These are phyloP conservation scores for Grosmannia huntii DNA, from an alignment of 2,329 filamentous ascomycete species.

Conservation along the genomic window DNA sequence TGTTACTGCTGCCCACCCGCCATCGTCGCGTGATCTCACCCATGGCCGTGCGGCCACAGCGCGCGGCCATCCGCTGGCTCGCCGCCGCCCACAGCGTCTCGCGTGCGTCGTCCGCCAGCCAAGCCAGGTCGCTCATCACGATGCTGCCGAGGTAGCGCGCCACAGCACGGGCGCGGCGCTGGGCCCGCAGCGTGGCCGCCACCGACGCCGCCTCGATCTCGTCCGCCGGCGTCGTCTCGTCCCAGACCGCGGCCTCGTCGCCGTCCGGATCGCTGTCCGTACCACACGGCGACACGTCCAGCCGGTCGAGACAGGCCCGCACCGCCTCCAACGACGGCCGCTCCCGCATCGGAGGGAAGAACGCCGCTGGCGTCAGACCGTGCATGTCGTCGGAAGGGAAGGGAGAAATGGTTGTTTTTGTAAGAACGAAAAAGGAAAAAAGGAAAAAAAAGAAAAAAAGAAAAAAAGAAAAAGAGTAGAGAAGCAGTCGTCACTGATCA, in stretches of 20 bases:
- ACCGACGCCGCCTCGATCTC: conserved; percentile 26
- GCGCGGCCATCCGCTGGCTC: conserved; percentile 67
- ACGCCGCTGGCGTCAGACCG: conserved; percentile 24
- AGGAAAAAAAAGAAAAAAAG: not conserved
- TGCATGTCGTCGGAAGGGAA: not conserved
- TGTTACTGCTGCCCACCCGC: conserved; percentile 26
- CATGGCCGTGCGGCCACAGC: conserved; percentile 61
- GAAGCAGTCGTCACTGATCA: not conserved
- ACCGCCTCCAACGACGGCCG: conserved; percentile 56
- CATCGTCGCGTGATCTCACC: conserved; percentile 42
- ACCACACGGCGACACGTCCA: conserved; percentile 26
- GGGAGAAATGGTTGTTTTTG: too few species aligned
- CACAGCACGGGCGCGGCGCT: conserved; percentile 27
- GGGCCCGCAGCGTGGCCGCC: conserved; percentile 29
- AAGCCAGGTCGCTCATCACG: conserved; percentile 51
- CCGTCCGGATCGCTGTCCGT: not conserved
- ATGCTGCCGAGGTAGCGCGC: conserved; percentile 57
- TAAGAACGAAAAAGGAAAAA: not conserved
- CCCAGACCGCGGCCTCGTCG: conserved; percentile 44
- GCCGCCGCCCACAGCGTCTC: conserved; percentile 68
- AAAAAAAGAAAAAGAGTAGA: not conserved
- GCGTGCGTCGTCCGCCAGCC: conserved; percentile 54
- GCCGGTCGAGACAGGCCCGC: conserved; percentile 48
- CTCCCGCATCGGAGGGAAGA: conserved; percentile 74
- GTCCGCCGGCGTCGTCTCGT: conserved; percentile 27